Evolutionary conservation across 2,329 filamentous ascomycete species (phyloP).

Genomic region (Dothideomycetidae sp.): DNA sequence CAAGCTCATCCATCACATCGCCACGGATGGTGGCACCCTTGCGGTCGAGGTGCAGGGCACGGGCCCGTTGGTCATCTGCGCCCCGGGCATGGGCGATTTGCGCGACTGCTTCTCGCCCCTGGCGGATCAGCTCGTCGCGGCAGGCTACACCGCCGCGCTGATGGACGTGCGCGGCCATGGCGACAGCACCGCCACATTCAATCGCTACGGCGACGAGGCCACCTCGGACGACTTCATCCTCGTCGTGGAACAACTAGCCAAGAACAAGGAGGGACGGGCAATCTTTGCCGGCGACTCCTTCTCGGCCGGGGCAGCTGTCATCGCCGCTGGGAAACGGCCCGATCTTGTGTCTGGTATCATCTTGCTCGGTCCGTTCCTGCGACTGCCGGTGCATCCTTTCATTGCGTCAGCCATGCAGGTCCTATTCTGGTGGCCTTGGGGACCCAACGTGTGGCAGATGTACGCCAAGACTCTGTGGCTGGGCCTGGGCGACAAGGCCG

Average conservation of each 20-base stretch:
- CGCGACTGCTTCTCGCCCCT: conserved; percentile 9
- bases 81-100: conserved; percentile 10
- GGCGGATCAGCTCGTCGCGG: conserved; percentile 1
- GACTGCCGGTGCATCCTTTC: conserved; percentile 6
- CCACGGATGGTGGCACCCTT: no score
- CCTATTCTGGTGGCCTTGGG: conserved; percentile 10
- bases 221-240: conserved; percentile 10
- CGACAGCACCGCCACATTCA: conserved; percentile 9
- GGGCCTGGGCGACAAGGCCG: conserved; percentile 5
- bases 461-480: conserved; percentile 10
- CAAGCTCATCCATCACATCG: no score
- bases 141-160: conserved; percentile 8
- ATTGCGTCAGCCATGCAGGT: conserved; percentile 6
- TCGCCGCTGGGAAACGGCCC: conserved; percentile 7
- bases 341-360: conserved; percentile 6
- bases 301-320: conserved; percentile 6
- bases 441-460: conserved; percentile 8
- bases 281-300: conserved; percentile 10
- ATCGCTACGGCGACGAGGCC: conserved; percentile 9
- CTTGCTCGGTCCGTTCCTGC: conserved; percentile 9
- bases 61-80: conserved; percentile 10
- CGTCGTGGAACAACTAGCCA: conserved; percentile 1
- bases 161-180: conserved; percentile 10
- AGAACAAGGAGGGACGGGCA: conserved; percentile 8
- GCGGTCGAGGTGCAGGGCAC: no score